Conservation (phyloP, 768 basidiomycete genomes). For the Rhizopogon roseolus region DNA sequence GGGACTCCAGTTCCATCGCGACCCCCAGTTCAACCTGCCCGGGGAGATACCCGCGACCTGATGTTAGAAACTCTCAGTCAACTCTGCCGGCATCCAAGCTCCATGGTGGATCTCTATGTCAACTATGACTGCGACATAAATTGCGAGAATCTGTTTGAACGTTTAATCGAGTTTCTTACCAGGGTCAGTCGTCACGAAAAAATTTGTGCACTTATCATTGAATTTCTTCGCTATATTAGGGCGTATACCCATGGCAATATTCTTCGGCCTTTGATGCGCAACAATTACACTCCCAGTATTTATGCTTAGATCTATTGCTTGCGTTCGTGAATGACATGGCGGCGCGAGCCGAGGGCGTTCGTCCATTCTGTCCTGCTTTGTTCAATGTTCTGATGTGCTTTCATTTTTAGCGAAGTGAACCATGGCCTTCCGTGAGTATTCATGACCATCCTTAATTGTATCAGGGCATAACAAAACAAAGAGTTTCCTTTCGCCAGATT, state of each 20-base stretch:
- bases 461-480: conserved; percentile 19
- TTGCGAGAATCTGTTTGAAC: conserved; percentile 93
- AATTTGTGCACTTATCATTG: neutral
- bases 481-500: conserved; percentile 53
- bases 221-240: conserved; percentile 36
- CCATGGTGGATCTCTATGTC: conserved; percentile 92
- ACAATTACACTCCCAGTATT: conserved; percentile 74
- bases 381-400: conserved; percentile 2
- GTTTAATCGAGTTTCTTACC: conserved; percentile 81
- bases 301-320: conserved; percentile 85
- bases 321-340: conserved; percentile 89
- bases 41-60: conserved; percentile 83
- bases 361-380: conserved; percentile 14
- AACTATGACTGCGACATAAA: conserved; percentile 98
- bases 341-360: conserved; percentile 47
- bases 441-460: neutral
- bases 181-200: conserved; percentile 47
- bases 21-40: conserved; percentile 66
- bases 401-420: conserved; percentile 33
- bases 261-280: conserved; percentile 55
- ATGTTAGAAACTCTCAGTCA: conserved; percentile 85
- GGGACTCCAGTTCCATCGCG: conserved; percentile 47
- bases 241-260: conserved; percentile 71
- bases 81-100: conserved; percentile 77
- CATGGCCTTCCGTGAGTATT: conserved; percentile 61